Percentiles rank a stretch among this genome's conserved stretches.
Conservation (phyloP, 192 early-diverging fungal genomes). For the Glomus cerebriforme region DNA sequence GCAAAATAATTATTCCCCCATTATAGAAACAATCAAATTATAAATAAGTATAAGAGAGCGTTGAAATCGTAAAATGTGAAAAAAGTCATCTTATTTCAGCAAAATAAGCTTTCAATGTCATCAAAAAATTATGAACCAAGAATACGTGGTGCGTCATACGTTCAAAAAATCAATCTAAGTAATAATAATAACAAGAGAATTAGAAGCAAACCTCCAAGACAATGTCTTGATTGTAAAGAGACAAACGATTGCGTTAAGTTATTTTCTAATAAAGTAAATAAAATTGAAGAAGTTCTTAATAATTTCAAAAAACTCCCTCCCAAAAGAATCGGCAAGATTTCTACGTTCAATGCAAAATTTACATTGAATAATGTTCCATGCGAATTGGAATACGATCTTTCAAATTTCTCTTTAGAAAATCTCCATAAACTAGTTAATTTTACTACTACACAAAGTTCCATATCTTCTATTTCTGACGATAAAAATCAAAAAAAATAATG, state of each 20-base stretch:
- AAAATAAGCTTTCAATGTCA: too few relatives aligned
- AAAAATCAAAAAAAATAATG: too few relatives aligned
- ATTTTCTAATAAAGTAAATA: not conserved
- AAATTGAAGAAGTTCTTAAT: not conserved
- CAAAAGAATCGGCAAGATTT: not conserved
- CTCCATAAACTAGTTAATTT: not conserved
- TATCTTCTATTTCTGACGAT: too few relatives aligned
- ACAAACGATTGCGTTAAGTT: not conserved
- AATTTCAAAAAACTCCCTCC: not conserved
- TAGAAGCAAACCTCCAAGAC: not conserved
- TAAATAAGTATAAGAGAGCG: too few relatives aligned
- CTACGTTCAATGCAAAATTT: not conserved
- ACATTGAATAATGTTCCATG: not conserved
- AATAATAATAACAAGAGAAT: not conserved
- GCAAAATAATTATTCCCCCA: too few relatives aligned
- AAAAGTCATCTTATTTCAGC: too few relatives aligned
- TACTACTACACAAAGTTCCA: too few relatives aligned
- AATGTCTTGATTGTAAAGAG: not conserved
- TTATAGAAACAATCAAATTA: too few relatives aligned
- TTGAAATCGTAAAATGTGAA: too few relatives aligned
- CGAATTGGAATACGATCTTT: not conserved
- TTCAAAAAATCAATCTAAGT: not conserved
- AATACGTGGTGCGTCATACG: not conserved
- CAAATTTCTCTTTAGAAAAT: not conserved
- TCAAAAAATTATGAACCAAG: too few relatives aligned